These are phyloP conservation scores for Thraustotheca clavata DNA, from an alignment of 352 stramenopile genomes.

Conservation along the genomic window DNA sequence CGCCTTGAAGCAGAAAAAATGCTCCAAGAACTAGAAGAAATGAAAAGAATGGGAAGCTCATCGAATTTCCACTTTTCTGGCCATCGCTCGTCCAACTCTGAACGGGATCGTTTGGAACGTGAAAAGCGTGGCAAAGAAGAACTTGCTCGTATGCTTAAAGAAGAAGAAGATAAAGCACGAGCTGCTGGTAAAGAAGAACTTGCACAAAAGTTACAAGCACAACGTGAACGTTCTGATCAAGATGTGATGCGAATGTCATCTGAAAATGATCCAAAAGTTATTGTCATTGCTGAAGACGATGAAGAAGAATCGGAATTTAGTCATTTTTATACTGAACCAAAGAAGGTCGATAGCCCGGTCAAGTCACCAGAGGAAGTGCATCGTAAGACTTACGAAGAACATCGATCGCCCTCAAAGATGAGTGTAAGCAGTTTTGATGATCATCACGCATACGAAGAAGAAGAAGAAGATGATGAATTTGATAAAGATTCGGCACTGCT, in stretches of 20 bases:
- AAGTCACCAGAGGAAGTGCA: not conserved
- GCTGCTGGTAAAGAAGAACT: conserved; percentile 64
- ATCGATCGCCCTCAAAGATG: conserved; percentile 3
- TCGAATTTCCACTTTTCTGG: conserved; percentile 23
- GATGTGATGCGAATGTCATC: conserved; percentile 25
- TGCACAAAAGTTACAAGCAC: conserved; percentile 69
- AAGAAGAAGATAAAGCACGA: conserved; percentile 71
- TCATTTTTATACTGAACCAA: conserved; percentile 20
- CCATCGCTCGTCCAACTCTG: conserved; percentile 46
- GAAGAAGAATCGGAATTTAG: conserved; percentile 21
- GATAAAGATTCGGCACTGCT: conserved; percentile 62
- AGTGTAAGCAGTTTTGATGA: conserved; percentile 3
- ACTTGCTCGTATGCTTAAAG: conserved; percentile 60
- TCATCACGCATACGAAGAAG: conserved; percentile 56
- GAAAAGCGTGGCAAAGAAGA: conserved; percentile 71
- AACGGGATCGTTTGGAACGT: conserved; percentile 49
- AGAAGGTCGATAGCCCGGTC: not conserved
- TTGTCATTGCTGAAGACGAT: not conserved
- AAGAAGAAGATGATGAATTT: conserved; percentile 72
- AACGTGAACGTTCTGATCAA: conserved; percentile 62
- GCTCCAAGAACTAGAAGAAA: conserved; percentile 69
- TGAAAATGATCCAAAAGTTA: not conserved
- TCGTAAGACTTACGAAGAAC: not conserved
- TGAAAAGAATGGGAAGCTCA: conserved; percentile 39
- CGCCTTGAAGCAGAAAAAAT: conserved; percentile 73